A percentile compares a stretch with the other conserved stretches of the same genome.
phyloP scores from a whole-genome alignment of 2,329 filamentous ascomycete species.

The Colletotrichum viniferum region DNA sequence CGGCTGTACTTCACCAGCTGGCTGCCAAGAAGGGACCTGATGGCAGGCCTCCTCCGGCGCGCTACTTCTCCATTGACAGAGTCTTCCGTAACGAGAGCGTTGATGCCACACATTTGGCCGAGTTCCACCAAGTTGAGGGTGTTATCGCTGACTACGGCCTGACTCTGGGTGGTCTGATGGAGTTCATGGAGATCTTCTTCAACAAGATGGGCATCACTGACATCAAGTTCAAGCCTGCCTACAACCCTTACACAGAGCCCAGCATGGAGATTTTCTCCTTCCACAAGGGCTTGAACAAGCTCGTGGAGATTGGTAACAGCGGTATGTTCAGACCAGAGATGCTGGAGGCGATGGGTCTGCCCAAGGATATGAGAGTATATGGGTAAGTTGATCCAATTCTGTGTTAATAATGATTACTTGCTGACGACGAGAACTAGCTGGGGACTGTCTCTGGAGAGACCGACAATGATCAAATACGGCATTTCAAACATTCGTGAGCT shows the following conservation, averaged over 20 bases:
- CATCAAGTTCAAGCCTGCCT: conserved; percentile 95
- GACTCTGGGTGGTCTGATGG: conserved; percentile 90
- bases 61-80: conserved; percentile 97
- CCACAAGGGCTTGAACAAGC: conserved; percentile 86
- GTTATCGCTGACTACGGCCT: conserved; percentile 97
- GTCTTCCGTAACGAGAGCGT: conserved; percentile 98
- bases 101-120: conserved; percentile 93
- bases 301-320: conserved; percentile 97
- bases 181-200: conserved; percentile 95
- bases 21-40: conserved; percentile 80
- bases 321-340: conserved; percentile 99
- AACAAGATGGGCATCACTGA: conserved; percentile 86
- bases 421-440: background rate
- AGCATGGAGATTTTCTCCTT: conserved; percentile 98
- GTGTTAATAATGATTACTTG: background rate
- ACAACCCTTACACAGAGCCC: conserved; percentile 94
- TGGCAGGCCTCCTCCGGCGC: conserved; percentile 69
- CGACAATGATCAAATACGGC: conserved; percentile 96
- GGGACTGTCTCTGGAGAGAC: conserved; percentile 87
- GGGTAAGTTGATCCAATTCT: conserved; percentile 49
- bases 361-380: conserved; percentile 90
- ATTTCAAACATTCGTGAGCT: conserved; percentile 92
- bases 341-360: conserved; percentile 92
- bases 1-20: conserved; percentile 89
- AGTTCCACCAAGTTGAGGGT: conserved; percentile 99